Evolutionary conservation across 768 basidiomycete species (phyloP), one percentile per base, ranked within the genome.

Genomic region (Zangia roseola): DNA sequence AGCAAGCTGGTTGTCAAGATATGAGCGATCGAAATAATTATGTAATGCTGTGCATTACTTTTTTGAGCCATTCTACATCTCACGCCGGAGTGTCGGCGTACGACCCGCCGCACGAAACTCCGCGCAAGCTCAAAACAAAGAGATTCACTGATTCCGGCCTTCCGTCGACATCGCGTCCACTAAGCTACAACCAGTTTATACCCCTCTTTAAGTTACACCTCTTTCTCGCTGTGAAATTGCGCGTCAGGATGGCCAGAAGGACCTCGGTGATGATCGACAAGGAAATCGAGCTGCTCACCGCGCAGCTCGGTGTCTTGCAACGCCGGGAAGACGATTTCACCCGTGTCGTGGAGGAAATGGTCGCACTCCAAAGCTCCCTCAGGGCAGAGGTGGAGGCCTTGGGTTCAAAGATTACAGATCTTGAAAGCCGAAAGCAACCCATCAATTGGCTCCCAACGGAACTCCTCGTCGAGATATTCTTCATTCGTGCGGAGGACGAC

Each of bases 361-460:
- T 63, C 42, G 60, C 51, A 33, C 64, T 75, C 46, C 71, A 69
- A 54, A 67, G 64, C 35, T 68, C 70, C 4, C 59, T 73, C 12
- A 57, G 53, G 16, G 52, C 45, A 30, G 72, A 79, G 57, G 70
- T 60, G 43, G 53, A 56, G 48, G 57, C 50, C 0, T 54, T 75
- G 25, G 63, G 64, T 40, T 53, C 55, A 30, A 67, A 63, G 48
- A 58, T 64, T 33, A 54, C 41, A 47, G 61, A 63, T 20, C 63
- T 81, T n/a, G 62, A 75, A 38, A 68, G 63, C 13, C 68, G 73
- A 56, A 71, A 66, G 39, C 65, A 71, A 21, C 79, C 79, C 14
- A 69, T 79, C 47, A 73, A 78, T 52, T 77, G 75, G 72, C 71
- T 81, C 39, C 79, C 80, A 13, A 50, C 69, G 31, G 80, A 81